Percentiles rank a stretch among this genome's conserved stretches.
These are phyloP conservation scores for Cichorium intybus DNA, from an alignment of 140 eudicot genomes.

Conservation along the genomic window DNA sequence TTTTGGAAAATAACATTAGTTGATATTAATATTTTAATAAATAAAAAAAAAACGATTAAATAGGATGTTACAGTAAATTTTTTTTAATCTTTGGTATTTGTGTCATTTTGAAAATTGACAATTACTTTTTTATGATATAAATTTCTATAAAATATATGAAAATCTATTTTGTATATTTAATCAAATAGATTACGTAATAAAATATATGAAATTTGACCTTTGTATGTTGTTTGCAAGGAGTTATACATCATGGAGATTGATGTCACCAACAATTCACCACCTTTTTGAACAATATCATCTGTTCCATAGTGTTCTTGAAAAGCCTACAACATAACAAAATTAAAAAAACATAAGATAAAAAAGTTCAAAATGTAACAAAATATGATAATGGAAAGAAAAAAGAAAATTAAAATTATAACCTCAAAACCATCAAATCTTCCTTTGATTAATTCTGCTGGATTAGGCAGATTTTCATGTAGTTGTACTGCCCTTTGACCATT, in stretches of 20 bases:
- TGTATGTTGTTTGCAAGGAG: constrained; percentile 43
- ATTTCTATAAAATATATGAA: too few relatives aligned
- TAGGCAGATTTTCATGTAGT: constrained; percentile 34
- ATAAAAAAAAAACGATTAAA: too few relatives aligned
- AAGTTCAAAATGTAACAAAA: constrained; percentile 17
- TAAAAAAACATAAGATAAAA: background rate
- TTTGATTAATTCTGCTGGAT: constrained; percentile 52
- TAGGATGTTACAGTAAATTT: too few relatives aligned
- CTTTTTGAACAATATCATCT: constrained; percentile 54
- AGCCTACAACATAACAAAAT: constrained; percentile 42
- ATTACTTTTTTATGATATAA: too few relatives aligned
- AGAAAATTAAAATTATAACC: constrained; percentile 41
- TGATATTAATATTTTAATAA: too few relatives aligned
- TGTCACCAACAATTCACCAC: constrained; percentile 49
- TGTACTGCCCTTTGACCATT: constrained; percentile 38
- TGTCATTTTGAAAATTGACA: too few relatives aligned
- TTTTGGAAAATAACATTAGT: too few relatives aligned
- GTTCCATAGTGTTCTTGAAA: constrained; percentile 69
- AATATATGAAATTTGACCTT: too few relatives aligned
- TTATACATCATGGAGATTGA: constrained; percentile 64
- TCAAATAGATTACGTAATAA: too few relatives aligned
- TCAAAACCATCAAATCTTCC: constrained; percentile 77
- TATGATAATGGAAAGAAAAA: background rate
- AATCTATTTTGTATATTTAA: too few relatives aligned
- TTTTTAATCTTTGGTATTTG: too few relatives aligned